Evolutionary conservation across 2,329 filamentous ascomycete genomes (phyloP).

Genomic region (Furcasterigmium sp.): DNA sequence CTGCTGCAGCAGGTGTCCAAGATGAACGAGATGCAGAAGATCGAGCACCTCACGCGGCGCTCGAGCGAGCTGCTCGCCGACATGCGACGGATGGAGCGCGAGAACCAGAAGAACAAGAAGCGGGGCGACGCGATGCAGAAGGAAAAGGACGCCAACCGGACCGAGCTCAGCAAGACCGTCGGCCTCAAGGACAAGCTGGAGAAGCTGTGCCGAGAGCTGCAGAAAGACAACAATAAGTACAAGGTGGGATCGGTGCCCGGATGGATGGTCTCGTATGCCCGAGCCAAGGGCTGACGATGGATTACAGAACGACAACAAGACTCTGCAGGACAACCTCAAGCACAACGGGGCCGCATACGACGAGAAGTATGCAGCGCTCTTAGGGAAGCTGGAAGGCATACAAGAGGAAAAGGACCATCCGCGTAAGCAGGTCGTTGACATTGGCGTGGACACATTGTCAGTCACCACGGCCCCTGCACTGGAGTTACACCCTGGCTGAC

Average conservation of each 20-base stretch:
- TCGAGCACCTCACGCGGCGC: constrained; percentile 84
- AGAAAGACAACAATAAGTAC: constrained; percentile 96
- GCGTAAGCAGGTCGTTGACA: constrained; percentile 72
- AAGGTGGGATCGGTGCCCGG: too few relatives aligned
- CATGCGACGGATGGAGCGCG: constrained; percentile 92
- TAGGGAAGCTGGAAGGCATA: constrained; percentile 81
- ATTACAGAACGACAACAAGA: constrained; percentile 81
- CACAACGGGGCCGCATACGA: constrained; percentile 79
- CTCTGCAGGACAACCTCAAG: constrained; percentile 79
- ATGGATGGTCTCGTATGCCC: too few relatives aligned
- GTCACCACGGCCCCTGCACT: neutral
- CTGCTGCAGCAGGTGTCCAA: constrained; percentile 83
- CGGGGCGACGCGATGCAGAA: constrained; percentile 91
- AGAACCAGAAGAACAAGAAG: constrained; percentile 94
- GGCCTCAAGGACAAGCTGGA: constrained; percentile 94
- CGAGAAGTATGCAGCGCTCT: constrained; percentile 72
- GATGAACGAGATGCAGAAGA: constrained; percentile 86
- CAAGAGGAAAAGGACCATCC: constrained; percentile 83
- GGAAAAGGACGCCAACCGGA: constrained; percentile 85
- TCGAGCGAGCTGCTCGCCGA: constrained; percentile 88
- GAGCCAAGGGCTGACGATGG: neutral
- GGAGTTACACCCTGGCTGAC: too few relatives aligned
- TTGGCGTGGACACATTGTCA: constrained; percentile 63
- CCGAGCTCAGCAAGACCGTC: constrained; percentile 84
- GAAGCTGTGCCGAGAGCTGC: constrained; percentile 89